Base-by-base conservation (phyloP, 176 grass and related monocot genomes). In the Hordeum vulgare region DNA sequence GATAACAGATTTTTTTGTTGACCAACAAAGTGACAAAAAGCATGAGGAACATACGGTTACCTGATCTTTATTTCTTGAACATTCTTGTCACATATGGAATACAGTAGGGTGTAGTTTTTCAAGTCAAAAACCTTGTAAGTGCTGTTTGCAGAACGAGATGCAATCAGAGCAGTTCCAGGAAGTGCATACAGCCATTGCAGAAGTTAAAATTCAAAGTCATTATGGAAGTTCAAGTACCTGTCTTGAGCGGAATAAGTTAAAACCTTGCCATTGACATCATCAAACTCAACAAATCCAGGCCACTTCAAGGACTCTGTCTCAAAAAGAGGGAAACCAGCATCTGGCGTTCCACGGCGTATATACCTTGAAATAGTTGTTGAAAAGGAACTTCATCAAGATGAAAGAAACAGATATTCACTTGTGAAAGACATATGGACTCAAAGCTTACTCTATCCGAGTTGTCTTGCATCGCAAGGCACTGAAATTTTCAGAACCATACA, bases 11-110 rank as follows among this genome's bases (percentile, higher is more conserved):
- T 18, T 57, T 69, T 36, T 18, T 57, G 69, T 36, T 31, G 6
- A 10, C 56, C 13, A 71, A 14, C 26, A 80, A 66, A 84, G 9
- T 66, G 15, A 77, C 29, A 57, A 81, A 6, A 1, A 25, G 21
- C 9, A 28, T 33, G 41, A 29, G 24, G 66, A 61, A 34, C 34
- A 37, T 9, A 34, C 23, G 11, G 29, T 60, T 80, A 96, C 96
- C 96, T 96, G 63, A 99, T 99, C 75, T 98, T 99, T 79, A 99
- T 99, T 93, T 99, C 96, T 88, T 96, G 93, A 83, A 99, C 89
- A 89, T 94, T 91, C 82, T 94, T 96, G 74, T 99, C 91, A 45
- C 85, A 94, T 69, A 99, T 93, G 5, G 89, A 85, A 81, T 99
- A 99, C 26, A 99, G 78, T 11, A 96, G 83, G 0, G 87, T 96